Conservation (phyloP, 2,329 filamentous ascomycete genomes). For the Botrytis squamosa region DNA sequence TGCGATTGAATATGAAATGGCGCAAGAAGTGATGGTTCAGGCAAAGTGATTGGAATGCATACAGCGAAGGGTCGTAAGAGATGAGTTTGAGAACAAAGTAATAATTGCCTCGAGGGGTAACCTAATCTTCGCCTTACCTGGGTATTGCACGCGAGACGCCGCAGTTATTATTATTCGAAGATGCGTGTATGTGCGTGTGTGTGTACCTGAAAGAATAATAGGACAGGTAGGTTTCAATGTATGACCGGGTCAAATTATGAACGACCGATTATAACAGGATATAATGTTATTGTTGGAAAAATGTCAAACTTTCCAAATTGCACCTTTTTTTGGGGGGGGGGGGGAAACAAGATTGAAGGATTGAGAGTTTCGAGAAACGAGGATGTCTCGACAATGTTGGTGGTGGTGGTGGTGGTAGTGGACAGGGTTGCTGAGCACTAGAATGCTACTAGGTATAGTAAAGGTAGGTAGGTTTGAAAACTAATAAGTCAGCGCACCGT, state of each 20-base stretch:
- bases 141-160: slow-evolving; percentile 20
- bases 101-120: slow-evolving; percentile 19
- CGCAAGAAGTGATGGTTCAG: not conserved
- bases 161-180: slow-evolving; percentile 14
- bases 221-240: not conserved
- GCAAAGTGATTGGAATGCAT: slow-evolving; percentile 18
- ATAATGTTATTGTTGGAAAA: slow-evolving; percentile 1
- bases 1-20: slow-evolving; percentile 15
- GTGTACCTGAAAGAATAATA: not conserved
- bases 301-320: not conserved
- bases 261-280: not conserved
- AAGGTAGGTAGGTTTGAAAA: slow-evolving; percentile 13
- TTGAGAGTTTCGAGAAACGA: slow-evolving; percentile 22
- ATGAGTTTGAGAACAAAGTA: slow-evolving; percentile 10
- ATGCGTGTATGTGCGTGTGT: not conserved
- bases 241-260: not conserved
- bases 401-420: slow-evolving; percentile 13
- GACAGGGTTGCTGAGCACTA: slow-evolving; percentile 15
- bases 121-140: slow-evolving; percentile 17
- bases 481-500: slow-evolving; percentile 22
- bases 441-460: not conserved
- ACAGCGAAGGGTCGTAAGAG: slow-evolving; percentile 17
- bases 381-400: slow-evolving; percentile 20
- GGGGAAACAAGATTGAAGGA: slow-evolving; percentile 21
- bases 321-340: not conserved